Percentiles rank a stretch among this genome's conserved stretches.
These are phyloP conservation scores for Vitis rotundifolia DNA, from an alignment of 164 flowering plant species.

Conservation along the genomic window DNA sequence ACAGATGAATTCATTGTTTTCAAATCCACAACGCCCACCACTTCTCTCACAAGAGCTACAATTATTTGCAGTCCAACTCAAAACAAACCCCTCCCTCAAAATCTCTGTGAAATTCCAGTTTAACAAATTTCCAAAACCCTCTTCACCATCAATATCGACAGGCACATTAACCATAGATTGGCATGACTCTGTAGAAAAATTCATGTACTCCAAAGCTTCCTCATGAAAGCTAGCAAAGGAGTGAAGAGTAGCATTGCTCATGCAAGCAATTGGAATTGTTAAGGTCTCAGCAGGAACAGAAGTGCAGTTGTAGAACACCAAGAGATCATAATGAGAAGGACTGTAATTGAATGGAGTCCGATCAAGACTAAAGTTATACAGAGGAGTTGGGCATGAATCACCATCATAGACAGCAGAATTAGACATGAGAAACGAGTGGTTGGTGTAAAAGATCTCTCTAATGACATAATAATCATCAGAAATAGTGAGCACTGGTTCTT, in stretches of 20 bases:
- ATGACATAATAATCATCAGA: slow-evolving; percentile 37
- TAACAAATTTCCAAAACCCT: background rate
- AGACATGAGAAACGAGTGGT: slow-evolving; percentile 28
- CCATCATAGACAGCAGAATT: slow-evolving; percentile 18
- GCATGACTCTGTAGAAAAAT: slow-evolving; percentile 33
- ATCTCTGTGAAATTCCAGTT: slow-evolving; percentile 31
- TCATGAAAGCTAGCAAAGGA: slow-evolving; percentile 41
- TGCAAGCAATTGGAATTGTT: slow-evolving; percentile 22
- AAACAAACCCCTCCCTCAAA: slow-evolving; percentile 40
- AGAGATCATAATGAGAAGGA: slow-evolving; percentile 23
- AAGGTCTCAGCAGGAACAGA: background rate
- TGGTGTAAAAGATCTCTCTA: slow-evolving; percentile 34
- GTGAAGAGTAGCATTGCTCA: slow-evolving; percentile 14
- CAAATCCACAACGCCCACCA: slow-evolving; percentile 40
- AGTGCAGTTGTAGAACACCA: slow-evolving; percentile 46
- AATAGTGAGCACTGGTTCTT: slow-evolving; percentile 33
- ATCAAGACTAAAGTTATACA: slow-evolving; percentile 34
- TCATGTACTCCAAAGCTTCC: slow-evolving; percentile 14
- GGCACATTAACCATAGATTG: slow-evolving; percentile 33
- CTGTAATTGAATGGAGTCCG: slow-evolving; percentile 30
- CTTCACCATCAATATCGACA: slow-evolving; percentile 11
- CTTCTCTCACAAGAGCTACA: slow-evolving; percentile 33
- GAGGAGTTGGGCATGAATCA: slow-evolving; percentile 40
- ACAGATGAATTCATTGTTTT: slow-evolving; percentile 26
- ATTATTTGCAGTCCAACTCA: slow-evolving; percentile 40